phyloP scores from a whole-genome alignment of 768 basidiomycete genomes.

The Phylloporus sp. region DNA sequence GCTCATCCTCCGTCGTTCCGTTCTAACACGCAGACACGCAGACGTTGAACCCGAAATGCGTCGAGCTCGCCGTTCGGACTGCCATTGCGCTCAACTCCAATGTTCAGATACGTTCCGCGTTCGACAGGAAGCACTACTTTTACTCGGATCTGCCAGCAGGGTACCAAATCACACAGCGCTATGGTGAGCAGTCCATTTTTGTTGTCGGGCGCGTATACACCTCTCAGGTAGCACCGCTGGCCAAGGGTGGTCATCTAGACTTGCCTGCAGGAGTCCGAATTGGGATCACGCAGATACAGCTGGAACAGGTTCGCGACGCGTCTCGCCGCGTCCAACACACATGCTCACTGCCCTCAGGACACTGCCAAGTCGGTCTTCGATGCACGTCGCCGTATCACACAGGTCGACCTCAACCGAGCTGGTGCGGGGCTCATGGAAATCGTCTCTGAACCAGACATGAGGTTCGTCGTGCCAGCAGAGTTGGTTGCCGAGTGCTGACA shows the following conservation, averaged over 20 bases:
- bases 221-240: constrained; percentile 63
- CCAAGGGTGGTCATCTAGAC: constrained; percentile 57
- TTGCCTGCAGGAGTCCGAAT: constrained; percentile 48
- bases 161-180: constrained; percentile 97
- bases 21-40: background rate
- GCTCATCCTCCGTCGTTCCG: background rate
- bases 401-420: constrained; percentile 87
- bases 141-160: constrained; percentile 92
- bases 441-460: constrained; percentile 89
- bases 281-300: constrained; percentile 90
- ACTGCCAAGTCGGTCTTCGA: constrained; percentile 81
- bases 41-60: constrained; percentile 58
- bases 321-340: background rate
- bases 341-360: constrained; percentile 50
- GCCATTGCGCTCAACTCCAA: constrained; percentile 70
- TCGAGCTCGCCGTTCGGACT: constrained; percentile 76
- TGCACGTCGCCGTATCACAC: constrained; percentile 45
- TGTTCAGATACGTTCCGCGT: constrained; percentile 70
- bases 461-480: constrained; percentile 32
- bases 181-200: constrained; percentile 47
- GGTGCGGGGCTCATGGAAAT: constrained; percentile 93
- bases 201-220: background rate
- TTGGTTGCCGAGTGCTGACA: background rate
- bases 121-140: constrained; percentile 98
- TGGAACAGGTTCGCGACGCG: constrained; percentile 72